Conservation (phyloP, 1,284 basidiomycete species). For the Ganoderma boninense region DNA sequence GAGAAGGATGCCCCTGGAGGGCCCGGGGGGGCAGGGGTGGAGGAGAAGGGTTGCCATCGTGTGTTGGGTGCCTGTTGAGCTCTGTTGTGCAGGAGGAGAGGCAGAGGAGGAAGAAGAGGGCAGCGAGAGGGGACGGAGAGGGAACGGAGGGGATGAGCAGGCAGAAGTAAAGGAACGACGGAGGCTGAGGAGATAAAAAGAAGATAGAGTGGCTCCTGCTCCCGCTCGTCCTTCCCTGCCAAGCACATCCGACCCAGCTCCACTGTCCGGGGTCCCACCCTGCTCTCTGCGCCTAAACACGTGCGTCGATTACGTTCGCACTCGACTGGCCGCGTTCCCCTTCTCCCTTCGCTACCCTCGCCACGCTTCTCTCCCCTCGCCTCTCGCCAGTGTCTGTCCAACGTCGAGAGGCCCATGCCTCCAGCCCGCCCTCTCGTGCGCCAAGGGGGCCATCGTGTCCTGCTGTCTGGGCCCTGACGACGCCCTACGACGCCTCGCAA, state of each 20-base stretch:
- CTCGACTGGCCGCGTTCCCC: conserved; percentile 9
- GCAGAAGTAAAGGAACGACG: conserved; percentile 23
- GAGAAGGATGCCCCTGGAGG: conserved; percentile 44
- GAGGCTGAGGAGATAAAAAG: conserved; percentile 34
- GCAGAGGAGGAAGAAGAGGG: conserved; percentile 36
- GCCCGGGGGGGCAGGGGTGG: conserved; percentile 19
- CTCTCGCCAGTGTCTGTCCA: neutral
- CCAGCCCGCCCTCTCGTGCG: neutral
- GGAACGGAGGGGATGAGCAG: conserved; percentile 31
- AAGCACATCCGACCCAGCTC: conserved; percentile 16
- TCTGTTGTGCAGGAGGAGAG: conserved; percentile 8
- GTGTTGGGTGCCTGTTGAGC: neutral
- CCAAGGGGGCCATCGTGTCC: conserved; percentile 18
- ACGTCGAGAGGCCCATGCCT: neutral
- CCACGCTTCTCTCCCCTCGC: neutral
- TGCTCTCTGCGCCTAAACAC: conserved; percentile 29
- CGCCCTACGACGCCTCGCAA: conserved; percentile 27
- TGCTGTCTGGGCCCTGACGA: conserved; percentile 22
- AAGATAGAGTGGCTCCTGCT: conserved; percentile 27
- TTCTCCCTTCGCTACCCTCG: conserved; percentile 8
- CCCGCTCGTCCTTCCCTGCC: conserved; percentile 22
- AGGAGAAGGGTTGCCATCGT: conserved; percentile 37
- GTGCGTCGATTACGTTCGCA: conserved; percentile 32
- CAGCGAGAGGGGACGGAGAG: conserved; percentile 46
- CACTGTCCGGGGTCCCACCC: conserved; percentile 35